Evolutionary conservation across 129 eudicot species (phyloP).

Genomic region (Dittrichia graveolens): DNA sequence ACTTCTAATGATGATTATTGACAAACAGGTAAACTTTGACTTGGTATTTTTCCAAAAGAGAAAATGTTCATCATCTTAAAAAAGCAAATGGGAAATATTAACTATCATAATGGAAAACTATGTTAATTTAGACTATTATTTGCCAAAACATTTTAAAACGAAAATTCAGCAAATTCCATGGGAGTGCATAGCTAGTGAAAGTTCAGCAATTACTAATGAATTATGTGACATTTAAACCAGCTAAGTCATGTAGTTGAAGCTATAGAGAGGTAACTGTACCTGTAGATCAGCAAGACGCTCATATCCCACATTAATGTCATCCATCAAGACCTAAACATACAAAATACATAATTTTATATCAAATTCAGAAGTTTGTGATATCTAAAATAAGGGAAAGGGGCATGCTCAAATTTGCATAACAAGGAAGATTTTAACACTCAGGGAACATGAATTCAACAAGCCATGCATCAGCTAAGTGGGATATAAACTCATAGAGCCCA

Average conservation of each 20-base stretch:
- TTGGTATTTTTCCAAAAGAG: background rate
- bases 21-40: background rate
- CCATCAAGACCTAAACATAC: slow-evolving; percentile 72
- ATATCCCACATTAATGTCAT: slow-evolving; percentile 90
- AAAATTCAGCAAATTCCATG: background rate
- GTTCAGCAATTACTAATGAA: background rate
- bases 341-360: background rate
- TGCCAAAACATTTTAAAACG: background rate
- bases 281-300: slow-evolving; percentile 97
- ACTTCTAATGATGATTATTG: slow-evolving; percentile 11
- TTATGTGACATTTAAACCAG: slow-evolving; percentile 8
- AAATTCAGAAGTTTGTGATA: slow-evolving; percentile 1
- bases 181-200: slow-evolving; percentile 7
- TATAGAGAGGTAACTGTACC: slow-evolving; percentile 41
- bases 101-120: background rate
- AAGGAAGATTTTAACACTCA: background rate
- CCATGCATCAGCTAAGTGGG: slow-evolving; percentile 1
- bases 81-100: background rate
- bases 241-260: slow-evolving; percentile 4
- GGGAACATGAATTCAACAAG: slow-evolving; percentile 1
- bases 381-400: background rate
- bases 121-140: background rate
- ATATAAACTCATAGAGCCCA: background rate
- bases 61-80: background rate
- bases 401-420: slow-evolving; percentile 10